A percentile compares a stretch with the other conserved stretches of the same genome.
Conservation (phyloP, 768 basidiomycete genomes). For the Kwoniella mangroviensis region DNA sequence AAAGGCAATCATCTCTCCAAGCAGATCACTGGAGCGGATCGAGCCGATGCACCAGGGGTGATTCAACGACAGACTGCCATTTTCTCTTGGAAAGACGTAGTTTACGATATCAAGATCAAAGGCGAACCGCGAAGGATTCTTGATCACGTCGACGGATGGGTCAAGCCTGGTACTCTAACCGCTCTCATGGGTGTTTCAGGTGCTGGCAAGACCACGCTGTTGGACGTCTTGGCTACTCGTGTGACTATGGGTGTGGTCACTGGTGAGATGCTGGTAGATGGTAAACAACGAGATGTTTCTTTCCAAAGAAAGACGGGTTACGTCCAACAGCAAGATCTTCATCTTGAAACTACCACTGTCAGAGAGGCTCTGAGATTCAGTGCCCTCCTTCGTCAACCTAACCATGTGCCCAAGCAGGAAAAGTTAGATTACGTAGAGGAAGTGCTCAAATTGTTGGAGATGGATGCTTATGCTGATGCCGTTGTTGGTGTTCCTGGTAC, state of each 20-base stretch:
- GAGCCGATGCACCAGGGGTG: conserved; percentile 29
- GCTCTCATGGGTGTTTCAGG: conserved; percentile 63
- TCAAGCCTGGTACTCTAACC: conserved; percentile 52
- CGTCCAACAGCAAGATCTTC: conserved; percentile 60
- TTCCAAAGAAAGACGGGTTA: conserved; percentile 62
- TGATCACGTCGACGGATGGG: conserved; percentile 57
- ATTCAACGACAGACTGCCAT: conserved; percentile 57
- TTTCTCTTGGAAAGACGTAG: conserved; percentile 58
- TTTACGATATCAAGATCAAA: conserved; percentile 59
- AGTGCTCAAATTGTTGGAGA: conserved; percentile 60
- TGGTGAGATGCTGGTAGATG: conserved; percentile 61
- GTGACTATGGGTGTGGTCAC: conserved; percentile 61
- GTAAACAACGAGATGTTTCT: conserved; percentile 57
- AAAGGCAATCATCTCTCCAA: conserved; percentile 21
- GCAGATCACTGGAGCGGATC: not conserved
- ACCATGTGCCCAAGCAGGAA: conserved; percentile 53
- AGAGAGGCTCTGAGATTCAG: conserved; percentile 60
- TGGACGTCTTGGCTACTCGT: conserved; percentile 57
- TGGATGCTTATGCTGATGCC: conserved; percentile 55
- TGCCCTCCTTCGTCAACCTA: conserved; percentile 60
- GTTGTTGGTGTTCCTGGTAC: conserved; percentile 57
- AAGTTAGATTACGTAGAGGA: conserved; percentile 60
- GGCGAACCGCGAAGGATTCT: conserved; percentile 60
- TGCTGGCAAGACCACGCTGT: conserved; percentile 57
- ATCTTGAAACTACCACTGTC: conserved; percentile 59